Base-by-base conservation (phyloP, 768 basidiomycete species). In the Calocybe indica region DNA sequence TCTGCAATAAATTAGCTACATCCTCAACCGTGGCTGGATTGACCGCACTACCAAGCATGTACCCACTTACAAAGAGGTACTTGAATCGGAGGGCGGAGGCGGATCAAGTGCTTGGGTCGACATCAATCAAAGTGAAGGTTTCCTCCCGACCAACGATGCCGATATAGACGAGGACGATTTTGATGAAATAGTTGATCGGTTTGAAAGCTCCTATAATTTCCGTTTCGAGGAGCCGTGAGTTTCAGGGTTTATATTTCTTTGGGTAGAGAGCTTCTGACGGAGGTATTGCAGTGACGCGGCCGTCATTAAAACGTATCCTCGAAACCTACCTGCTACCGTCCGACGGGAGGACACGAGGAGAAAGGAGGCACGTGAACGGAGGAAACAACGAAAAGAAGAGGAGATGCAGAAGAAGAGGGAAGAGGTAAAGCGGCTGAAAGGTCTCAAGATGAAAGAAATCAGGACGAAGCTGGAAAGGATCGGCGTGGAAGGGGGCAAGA, bases 191-290 rank as follows among this genome's bases (percentile, higher is more conserved):
- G 88, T 83, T 5, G 94, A 96, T 29, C 80, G 80, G 38, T 99
- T 97, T 54, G 96, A 99, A 68, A 82, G 80, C n/a, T 88, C 88
- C 11, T 99, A 97, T 69, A 98, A 98, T 65, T 96, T 96, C 70
- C 83, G 96, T 45, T 99, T 92, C 62, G 95, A 99, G 64, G 95
- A 99, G 65, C 88, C 90, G 81, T 92, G 58, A 58, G 92, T 82
- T 50, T 34, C 7, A 62, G 59, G 29, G 55, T 55, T 38, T 38
- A 37, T 39, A 10, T 33, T 32, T 29, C n/a, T 22, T 14, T 40
- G 32, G 11, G 37, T 31, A 47, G 14, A 46, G 45, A 6, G 4
- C 22, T 40, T 34, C 30, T 45, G 7, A 50, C 15, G 38, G n/a
- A 1, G 10, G 5, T 35, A 40, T 12, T 32, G 22, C 47, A 90